Conservation (phyloP, 768 basidiomycete genomes). For the Auricularia cornea region DNA sequence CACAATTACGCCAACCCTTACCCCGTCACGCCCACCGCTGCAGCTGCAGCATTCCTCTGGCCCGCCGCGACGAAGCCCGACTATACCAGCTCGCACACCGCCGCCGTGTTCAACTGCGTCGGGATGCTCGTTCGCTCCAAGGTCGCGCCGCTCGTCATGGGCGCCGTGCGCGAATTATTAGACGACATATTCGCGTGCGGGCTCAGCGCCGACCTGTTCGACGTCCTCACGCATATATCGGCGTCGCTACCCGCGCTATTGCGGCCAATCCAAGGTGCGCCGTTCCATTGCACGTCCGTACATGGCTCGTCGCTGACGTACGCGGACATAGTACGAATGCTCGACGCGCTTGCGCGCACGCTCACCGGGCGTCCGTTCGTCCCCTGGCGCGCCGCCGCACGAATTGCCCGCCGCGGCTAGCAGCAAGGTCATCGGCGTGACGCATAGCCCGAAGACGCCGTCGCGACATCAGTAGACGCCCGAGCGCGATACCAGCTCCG, state of each 20-base stretch:
- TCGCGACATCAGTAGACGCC: background rate
- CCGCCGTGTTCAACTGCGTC: constrained; percentile 42
- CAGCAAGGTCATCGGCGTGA: background rate
- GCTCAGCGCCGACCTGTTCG: constrained; percentile 76
- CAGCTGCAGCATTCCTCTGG: background rate
- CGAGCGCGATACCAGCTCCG: background rate
- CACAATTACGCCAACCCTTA: no score
- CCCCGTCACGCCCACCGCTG: background rate
- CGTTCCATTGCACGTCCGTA: background rate
- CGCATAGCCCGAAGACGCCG: background rate
- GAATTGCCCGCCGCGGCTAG: background rate
- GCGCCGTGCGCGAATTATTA: constrained; percentile 90
- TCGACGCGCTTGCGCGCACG: constrained; percentile 75
- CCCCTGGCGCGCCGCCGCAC: constrained; percentile 65
- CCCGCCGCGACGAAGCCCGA: background rate
- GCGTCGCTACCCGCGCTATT: constrained; percentile 44
- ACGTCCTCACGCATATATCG: constrained; percentile 77
- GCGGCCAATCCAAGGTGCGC: background rate
- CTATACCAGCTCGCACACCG: background rate
- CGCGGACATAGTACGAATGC: constrained; percentile 59
- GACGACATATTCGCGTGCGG: constrained; percentile 96
- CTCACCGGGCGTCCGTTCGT: constrained; percentile 80
- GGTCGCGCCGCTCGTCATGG: constrained; percentile 92
- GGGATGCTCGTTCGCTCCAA: constrained; percentile 84
- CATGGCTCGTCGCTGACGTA: background rate